These are phyloP conservation scores for Blastobotrys robertii DNA, from an alignment of 805 yeast species.

Conservation along the genomic window DNA sequence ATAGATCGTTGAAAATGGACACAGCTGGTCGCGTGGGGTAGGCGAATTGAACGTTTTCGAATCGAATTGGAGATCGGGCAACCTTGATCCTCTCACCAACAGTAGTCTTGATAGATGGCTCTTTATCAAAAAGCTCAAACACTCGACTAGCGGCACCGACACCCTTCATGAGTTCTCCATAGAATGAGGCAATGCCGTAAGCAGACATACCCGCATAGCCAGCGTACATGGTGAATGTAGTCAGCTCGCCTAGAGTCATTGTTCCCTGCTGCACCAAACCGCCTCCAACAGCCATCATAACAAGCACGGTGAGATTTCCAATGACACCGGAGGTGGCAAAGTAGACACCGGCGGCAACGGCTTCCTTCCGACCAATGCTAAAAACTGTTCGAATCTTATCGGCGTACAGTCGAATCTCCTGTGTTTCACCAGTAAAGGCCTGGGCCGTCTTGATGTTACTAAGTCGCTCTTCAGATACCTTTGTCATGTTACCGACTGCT, in stretches of 20 bases:
- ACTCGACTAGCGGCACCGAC: slow-evolving; percentile 91
- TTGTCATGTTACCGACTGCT: slow-evolving; percentile 75
- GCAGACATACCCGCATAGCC: slow-evolving; percentile 90
- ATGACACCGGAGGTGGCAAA: slow-evolving; percentile 73
- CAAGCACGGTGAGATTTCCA: slow-evolving; percentile 74
- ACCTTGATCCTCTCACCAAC: slow-evolving; percentile 41
- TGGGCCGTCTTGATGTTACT: slow-evolving; percentile 82
- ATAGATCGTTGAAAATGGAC: slow-evolving; percentile 50
- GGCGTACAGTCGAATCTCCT: slow-evolving; percentile 69
- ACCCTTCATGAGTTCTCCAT: slow-evolving; percentile 93
- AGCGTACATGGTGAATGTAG: slow-evolving; percentile 92
- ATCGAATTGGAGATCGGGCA: slow-evolving; percentile 38
- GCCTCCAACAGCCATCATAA: slow-evolving; percentile 71
- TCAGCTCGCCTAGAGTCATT: slow-evolving; percentile 76
- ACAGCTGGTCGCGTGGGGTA: slow-evolving; percentile 81
- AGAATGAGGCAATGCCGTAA: slow-evolving; percentile 82
- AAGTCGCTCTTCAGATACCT: slow-evolving; percentile 85
- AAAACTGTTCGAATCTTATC: slow-evolving; percentile 56
- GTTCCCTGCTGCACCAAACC: slow-evolving; percentile 69
- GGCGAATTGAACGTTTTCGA: slow-evolving; percentile 54
- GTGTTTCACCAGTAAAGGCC: slow-evolving; percentile 75
- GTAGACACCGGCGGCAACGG: slow-evolving; percentile 63
- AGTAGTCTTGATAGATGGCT: slow-evolving; percentile 61
- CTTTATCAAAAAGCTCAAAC: slow-evolving; percentile 74
- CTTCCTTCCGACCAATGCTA: slow-evolving; percentile 69